Conservation (phyloP, 2,329 filamentous ascomycete genomes). For the Diplocarpon mali region DNA sequence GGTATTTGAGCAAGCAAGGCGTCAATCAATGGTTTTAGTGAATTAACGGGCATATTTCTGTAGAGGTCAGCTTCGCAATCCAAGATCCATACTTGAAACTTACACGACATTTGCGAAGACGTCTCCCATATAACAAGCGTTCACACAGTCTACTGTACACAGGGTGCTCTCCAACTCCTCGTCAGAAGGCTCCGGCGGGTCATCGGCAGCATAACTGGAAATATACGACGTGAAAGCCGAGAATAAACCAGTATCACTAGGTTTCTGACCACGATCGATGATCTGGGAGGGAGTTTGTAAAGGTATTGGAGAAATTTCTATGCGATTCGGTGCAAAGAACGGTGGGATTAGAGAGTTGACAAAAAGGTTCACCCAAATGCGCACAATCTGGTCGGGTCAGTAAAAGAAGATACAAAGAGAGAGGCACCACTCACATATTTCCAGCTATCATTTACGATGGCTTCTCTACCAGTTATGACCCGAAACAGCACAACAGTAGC, state of each 20-base stretch:
- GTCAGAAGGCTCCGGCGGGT: slow-evolving; percentile 92
- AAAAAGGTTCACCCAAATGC: slow-evolving; percentile 92
- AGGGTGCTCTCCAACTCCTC: slow-evolving; percentile 94
- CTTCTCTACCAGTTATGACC: slow-evolving; percentile 77
- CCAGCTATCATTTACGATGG: slow-evolving; percentile 66
- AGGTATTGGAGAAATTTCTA: slow-evolving; percentile 72
- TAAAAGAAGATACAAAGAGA: background rate
- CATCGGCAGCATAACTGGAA: slow-evolving; percentile 96
- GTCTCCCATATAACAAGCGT: slow-evolving; percentile 73
- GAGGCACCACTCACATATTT: slow-evolving; percentile 48
- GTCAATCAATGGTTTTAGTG: slow-evolving; percentile 53
- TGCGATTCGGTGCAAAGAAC: slow-evolving; percentile 56
- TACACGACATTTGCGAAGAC: slow-evolving; percentile 76
- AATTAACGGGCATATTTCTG: slow-evolving; percentile 50
- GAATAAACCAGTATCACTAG: slow-evolving; percentile 74
- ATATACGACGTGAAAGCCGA: slow-evolving; percentile 94
- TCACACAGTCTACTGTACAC: slow-evolving; percentile 88
- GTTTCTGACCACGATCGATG: slow-evolving; percentile 73
- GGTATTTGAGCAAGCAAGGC: slow-evolving; percentile 75
- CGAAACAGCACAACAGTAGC: slow-evolving; percentile 93
- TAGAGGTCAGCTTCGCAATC: slow-evolving; percentile 9
- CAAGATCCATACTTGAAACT: slow-evolving; percentile 26
- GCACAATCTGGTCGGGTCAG: slow-evolving; percentile 56
- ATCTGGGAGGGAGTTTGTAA: slow-evolving; percentile 85
- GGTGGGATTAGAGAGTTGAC: slow-evolving; percentile 86